Percentiles rank a stretch among this genome's conserved stretches.
Conservation (phyloP, 768 basidiomycete species). For the Lactarius sp. region DNA sequence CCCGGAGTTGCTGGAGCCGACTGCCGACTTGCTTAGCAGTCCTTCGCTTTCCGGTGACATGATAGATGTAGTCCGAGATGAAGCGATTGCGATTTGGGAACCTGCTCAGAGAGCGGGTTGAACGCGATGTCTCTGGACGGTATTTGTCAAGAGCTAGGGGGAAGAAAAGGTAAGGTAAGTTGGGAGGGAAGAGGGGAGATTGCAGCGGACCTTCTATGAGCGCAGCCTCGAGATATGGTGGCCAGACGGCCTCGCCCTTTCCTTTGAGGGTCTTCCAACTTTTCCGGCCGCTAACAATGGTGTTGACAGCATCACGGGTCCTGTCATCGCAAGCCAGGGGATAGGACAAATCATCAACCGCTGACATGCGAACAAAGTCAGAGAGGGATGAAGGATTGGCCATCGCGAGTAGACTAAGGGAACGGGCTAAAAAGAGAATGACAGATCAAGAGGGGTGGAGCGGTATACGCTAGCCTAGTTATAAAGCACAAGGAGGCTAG, state of each 20-base stretch:
- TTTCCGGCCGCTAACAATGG: conserved; percentile 63
- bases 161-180: conserved; percentile 11
- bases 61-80: conserved; percentile 71
- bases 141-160: conserved; percentile 62
- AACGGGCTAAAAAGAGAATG: conserved; percentile 13
- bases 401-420: conserved; percentile 15
- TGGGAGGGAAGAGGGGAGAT: background rate
- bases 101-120: conserved; percentile 66
- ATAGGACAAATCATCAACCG: conserved; percentile 25
- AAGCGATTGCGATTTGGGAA: conserved; percentile 78
- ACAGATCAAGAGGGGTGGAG: conserved; percentile 3
- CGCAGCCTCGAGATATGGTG: conserved; percentile 71
- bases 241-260: conserved; percentile 70
- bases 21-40: conserved; percentile 79
- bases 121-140: conserved; percentile 65
- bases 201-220: conserved; percentile 58
- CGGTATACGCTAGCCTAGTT: conserved; percentile 5
- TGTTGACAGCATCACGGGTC: conserved; percentile 53
- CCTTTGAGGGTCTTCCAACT: conserved; percentile 73
- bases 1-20: conserved; percentile 71
- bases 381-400: conserved; percentile 24
- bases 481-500: conserved; percentile 12
- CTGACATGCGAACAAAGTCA: conserved; percentile 26
- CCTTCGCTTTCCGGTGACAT: conserved; percentile 61
- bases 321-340: conserved; percentile 24